Evolutionary conservation across 2,329 filamentous ascomycete genomes (phyloP), one percentile per base, ranked within the genome.

Genomic region (Coniochaeta ligniaria): DNA sequence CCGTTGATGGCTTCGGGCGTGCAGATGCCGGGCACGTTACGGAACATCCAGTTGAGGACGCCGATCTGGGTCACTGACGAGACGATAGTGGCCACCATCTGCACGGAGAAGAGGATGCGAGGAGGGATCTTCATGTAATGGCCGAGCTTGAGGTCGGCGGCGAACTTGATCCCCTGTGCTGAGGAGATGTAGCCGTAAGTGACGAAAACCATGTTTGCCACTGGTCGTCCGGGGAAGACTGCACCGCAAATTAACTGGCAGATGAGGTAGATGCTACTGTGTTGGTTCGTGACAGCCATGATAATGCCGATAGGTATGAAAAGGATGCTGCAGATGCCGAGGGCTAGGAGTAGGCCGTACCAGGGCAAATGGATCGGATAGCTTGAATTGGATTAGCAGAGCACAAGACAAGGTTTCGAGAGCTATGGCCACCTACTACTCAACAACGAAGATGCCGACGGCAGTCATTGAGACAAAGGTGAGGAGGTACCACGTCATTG

Each of bases 121-220:
- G 90, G 90, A 1, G 90, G 90, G 16, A 94, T 90, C 73, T 93
- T 92, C 89, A 93, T 92, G 74, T 94, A 93, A 70, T 93, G 89
- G 14, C 90, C 92, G 0, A 96, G 83, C 73, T 96, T 96, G 58
- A 96, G 81, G 71, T 96, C 92, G 2, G 90, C 88, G 1, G 90
- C 89, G 70, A 96, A 96, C 70, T 96, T 95, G 72, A 96, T 89
- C 31, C 92, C 92, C 75, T 96, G 92, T 0, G 91, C 90, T 0
- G 90, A 93, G 5, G 90, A 92, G 69, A 95, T 95, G 74, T 95
- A 96, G 63, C 91, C 91, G 71, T 95, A 96, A 0, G 91, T 95
- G 56, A 94, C 91, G 68, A 96, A 96, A 38, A 96, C 90, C 92
- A 96, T 96, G 73, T 96, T 95, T 58, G 91, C 92, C 12, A 96